Base-by-base conservation (phyloP, 805 yeast species). In the Lipomyces yamanashiensis region DNA sequence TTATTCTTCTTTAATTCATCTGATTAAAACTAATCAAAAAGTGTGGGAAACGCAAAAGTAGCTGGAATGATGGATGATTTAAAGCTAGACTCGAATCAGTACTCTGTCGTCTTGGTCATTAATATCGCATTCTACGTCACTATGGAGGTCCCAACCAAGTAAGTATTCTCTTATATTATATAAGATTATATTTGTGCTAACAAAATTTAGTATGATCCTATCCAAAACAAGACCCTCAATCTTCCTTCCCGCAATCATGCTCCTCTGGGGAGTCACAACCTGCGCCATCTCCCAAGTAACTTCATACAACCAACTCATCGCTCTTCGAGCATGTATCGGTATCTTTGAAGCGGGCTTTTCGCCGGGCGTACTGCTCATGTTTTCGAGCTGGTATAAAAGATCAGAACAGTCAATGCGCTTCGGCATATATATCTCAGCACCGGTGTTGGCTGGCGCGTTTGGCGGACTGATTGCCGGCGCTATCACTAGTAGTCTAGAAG, bases 401-500 rank as follows among this genome's bases (percentile, higher is more conserved):
- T 77, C 78, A 57, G 89, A 87, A 75, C 79, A 85, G 61, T 79
- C 82, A 49, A 78, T 88, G 71, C 80, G 91, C 74, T 84, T 85
- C 23, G 84, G 84, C 47, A 76, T 84, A 67, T 84, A 82, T 75
- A 85, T 85, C 69, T 74, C 82, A 40, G 88, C 90, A 44, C 89
- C 86, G 67, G 83, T 81, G 64, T 75, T 87, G 37, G 91, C 89
- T 43, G 76, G 81, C 28, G 77, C 87, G 61, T 84, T 88, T 21
- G 80, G 88, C 0, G 88, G 89, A 52, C 81, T 85, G 63, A 75
- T 87, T 50, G 86, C 86, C 66, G 84, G 87, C n/a, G 83, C 86
- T 8, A 80, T 85, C 41, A 81, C 77, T 59, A 70, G 78, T 28
- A 69, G 74, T 44, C 72, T 87, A 68, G 76, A 79, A 59, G 89